Base-by-base conservation (phyloP, 1,284 basidiomycete genomes). In the Fomitopsis betulina region DNA sequence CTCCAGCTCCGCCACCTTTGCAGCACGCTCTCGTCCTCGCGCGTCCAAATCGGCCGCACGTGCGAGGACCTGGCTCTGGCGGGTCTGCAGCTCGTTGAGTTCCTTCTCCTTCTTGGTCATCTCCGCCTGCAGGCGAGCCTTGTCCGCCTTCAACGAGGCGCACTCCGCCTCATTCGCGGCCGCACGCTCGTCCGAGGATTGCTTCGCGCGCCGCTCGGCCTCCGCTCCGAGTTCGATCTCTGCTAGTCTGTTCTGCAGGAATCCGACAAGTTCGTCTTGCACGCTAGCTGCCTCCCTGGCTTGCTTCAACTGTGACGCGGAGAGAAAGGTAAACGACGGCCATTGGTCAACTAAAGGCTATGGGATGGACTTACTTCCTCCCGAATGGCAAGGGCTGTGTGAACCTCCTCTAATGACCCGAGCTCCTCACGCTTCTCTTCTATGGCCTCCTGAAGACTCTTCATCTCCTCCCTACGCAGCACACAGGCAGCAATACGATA, bases 381-480 rank as follows among this genome's bases (percentile, higher is more conserved):
- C 19, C 49, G 49, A 27, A 51, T 33, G 8, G 33, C 49, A 21
- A 51, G 49, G 4, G 49, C 33, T 4, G 49, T 51, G 3, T 37
- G 49, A n/a, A 51, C 49, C 21, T 35, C 32, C 32, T 51, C 49
- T 35, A 37, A 37, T 37, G 32, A 51, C n/a, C 49, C 49, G 49
- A 51, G 49, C n/a, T 51, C 49, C 49, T 51, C 49, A 19, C 33
- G 49, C 49, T 51, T 51, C 49, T 51, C 49, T 32, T 51, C 49
- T 2, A 35, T 51, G 8, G 49, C 49, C 49, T 51, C 49, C 33
- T 51, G 49, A 6, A 51, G 19, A 7, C 32, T 13, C 49, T 51
- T 51, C 49, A 37, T 51, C 49, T 51, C 49, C 6, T 35, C n/a
- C 32, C 32, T n/a, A n/a, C n/a, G n/a, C n/a, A n/a, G n/a, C n/a